Base-by-base conservation (phyloP, 2,329 filamentous ascomycete genomes). In the Fonsecaea erecta region DNA sequence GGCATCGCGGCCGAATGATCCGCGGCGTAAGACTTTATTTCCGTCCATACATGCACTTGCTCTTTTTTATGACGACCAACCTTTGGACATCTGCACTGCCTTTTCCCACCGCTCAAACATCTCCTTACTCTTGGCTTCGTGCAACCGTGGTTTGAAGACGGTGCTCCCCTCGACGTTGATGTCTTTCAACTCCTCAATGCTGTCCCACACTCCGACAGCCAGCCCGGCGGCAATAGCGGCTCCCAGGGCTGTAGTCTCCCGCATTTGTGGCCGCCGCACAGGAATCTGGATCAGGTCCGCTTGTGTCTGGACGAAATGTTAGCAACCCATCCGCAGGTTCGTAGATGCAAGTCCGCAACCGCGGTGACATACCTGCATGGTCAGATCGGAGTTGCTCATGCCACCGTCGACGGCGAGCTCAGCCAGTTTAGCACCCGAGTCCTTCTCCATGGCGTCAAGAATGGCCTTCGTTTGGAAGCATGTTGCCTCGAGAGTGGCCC, bases 391-490 rank as follows among this genome's bases (percentile, higher is more conserved):
- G 78, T 92, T 94, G 72, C 90, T 92, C 84, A 97, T 91, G 64
- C 93, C 93, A 63, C 93, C 93, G 74, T 96, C 93, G 48, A 96
- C 93, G 34, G 91, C 89, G 46, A 97, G 83, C 70, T 88, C 86
- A 63, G 86, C 84, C 30, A 96, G 84, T 69, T 86, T 86, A 74
- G 93, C 88, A 32, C 88, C 88, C 60, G 89, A 93, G 78, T 96
- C 92, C 71, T 89, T 87, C 74, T 91, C 91, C 92, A 96, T 97
- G 67, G 93, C 92, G 74, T 94, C 89, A 21, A 97, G 85, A 73
- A 96, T 96, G n/a, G 93, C 93, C 73, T 92, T 93, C 21, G 92
- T 96, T 78, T 97, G 93, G 82, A 91, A 96, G 80, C 92, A 96
- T 43, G 91, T 93, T 5, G 93, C 92, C 79, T 96, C 93, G 58